A percentile compares a stretch with the other conserved stretches of the same genome.
phyloP scores from a whole-genome alignment of 805 yeast genomes.

The Starmera pachycereana region DNA sequence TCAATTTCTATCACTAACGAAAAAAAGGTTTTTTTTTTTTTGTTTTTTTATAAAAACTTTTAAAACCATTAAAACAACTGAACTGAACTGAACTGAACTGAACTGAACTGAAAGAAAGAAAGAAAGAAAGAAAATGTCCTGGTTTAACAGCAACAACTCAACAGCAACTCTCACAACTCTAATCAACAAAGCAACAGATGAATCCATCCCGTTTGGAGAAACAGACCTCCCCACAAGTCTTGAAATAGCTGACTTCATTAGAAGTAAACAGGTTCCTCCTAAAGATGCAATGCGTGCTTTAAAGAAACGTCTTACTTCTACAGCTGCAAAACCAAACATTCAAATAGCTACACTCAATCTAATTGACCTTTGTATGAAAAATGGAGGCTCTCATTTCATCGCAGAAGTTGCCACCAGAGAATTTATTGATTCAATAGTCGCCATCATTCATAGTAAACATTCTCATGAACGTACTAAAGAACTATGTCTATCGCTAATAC shows the following conservation, averaged over 20 bases:
- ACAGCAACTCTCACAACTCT: conserved; percentile 34
- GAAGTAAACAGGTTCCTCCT: conserved; percentile 70
- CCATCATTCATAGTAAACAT: conserved; percentile 28
- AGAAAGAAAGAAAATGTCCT: no score
- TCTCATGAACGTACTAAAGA: conserved; percentile 45
- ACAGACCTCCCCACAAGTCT: conserved; percentile 64
- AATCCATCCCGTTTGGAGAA: conserved; percentile 87
- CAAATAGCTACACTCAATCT: conserved; percentile 68
- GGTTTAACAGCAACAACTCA: conserved; percentile 11
- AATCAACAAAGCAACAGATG: conserved; percentile 73
- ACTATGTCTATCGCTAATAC: conserved; percentile 52
- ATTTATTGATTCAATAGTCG: conserved; percentile 68
- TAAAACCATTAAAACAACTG: no score
- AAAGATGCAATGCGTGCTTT: conserved; percentile 79
- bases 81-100: no score
- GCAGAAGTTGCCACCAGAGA: conserved; percentile 74
- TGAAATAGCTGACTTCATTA: conserved; percentile 79
- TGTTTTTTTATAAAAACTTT: no score
- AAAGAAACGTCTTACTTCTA: conserved; percentile 56
- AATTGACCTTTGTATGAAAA: conserved; percentile 81
- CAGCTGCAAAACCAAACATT: conserved; percentile 62
- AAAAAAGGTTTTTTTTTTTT: no score
- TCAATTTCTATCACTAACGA: no score
- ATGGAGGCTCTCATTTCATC: conserved; percentile 82
- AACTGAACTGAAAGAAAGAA: no score